Conservation (phyloP, 1,284 basidiomycete species). For the Ceratorhiza oryzae-sativae region DNA sequence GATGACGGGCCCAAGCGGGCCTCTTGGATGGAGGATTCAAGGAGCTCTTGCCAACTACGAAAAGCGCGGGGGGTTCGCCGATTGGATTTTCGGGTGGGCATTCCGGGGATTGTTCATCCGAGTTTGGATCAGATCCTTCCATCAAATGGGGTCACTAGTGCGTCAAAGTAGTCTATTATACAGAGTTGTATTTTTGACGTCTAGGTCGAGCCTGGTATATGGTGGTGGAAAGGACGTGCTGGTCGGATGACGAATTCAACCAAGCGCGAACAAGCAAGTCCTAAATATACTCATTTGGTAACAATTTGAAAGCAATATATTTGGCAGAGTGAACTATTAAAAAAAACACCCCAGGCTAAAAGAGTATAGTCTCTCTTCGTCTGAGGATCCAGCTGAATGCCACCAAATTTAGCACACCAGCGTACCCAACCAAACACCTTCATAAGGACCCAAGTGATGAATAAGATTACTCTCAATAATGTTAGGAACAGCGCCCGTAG, state of each 20-base stretch:
- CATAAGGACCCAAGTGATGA: slow-evolving; percentile 41
- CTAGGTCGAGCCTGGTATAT: background rate
- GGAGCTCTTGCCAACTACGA: background rate
- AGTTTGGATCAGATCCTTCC: background rate
- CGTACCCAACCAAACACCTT: slow-evolving; percentile 38
- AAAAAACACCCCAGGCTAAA: too few species aligned
- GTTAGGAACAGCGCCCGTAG: slow-evolving; percentile 33
- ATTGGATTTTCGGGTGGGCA: background rate
- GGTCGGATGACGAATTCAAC: background rate
- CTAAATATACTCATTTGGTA: background rate
- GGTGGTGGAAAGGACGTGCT: background rate
- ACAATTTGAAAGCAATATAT: background rate
- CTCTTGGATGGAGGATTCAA: background rate
- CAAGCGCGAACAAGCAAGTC: background rate
- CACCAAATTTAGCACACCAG: slow-evolving; percentile 23
- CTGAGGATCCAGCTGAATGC: background rate
- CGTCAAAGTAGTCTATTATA: too few species aligned
- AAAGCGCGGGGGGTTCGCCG: background rate
- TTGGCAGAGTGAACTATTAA: too few species aligned
- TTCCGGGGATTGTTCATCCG: background rate
- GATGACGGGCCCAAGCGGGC: background rate
- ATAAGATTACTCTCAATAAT: slow-evolving; percentile 37
- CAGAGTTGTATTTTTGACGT: too few species aligned
- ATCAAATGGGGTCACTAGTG: background rate
- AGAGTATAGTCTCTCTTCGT: background rate